Conservation (phyloP, 371 early-diverging fungal genomes). For the Chytridiales sp. region DNA sequence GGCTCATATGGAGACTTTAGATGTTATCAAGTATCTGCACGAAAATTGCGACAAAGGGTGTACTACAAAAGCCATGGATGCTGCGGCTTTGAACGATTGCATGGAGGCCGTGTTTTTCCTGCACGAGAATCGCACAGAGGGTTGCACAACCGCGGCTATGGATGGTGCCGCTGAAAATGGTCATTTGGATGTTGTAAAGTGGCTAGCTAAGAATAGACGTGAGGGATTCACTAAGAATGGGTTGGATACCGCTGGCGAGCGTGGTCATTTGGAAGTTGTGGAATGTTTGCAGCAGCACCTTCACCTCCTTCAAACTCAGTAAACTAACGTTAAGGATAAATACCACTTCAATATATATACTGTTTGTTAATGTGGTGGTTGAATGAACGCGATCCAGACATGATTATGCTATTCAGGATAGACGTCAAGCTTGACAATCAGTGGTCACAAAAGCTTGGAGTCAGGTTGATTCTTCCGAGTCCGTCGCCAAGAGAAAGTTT, state of each 20-base stretch:
- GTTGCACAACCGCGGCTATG: slow-evolving; percentile 17
- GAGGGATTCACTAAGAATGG: neutral
- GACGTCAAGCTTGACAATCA: too few relatives aligned
- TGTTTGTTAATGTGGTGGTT: too few relatives aligned
- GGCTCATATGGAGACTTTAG: too few relatives aligned
- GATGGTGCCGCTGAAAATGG: slow-evolving; percentile 4
- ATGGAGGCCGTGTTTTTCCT: slow-evolving; percentile 1
- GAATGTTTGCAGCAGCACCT: neutral
- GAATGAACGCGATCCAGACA: too few relatives aligned
- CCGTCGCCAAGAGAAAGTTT: slow-evolving; percentile 61
- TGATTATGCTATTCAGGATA: too few relatives aligned
- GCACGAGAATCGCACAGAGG: slow-evolving; percentile 12
- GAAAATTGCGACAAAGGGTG: slow-evolving; percentile 15
- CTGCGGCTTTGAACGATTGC: slow-evolving; percentile 10
- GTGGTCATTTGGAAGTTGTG: neutral
- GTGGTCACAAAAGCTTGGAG: too few relatives aligned
- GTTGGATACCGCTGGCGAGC: neutral
- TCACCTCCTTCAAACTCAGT: too few relatives aligned
- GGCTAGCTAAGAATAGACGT: neutral
- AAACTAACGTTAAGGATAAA: too few relatives aligned
- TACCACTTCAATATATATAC: too few relatives aligned
- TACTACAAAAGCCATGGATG: too few relatives aligned
- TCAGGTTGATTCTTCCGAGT: neutral
- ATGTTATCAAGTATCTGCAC: slow-evolving; percentile 15
- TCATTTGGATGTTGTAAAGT: slow-evolving; percentile 8